phyloP scores from a whole-genome alignment of 192 early-diverging fungal species.

The Podila clonocystis region DNA sequence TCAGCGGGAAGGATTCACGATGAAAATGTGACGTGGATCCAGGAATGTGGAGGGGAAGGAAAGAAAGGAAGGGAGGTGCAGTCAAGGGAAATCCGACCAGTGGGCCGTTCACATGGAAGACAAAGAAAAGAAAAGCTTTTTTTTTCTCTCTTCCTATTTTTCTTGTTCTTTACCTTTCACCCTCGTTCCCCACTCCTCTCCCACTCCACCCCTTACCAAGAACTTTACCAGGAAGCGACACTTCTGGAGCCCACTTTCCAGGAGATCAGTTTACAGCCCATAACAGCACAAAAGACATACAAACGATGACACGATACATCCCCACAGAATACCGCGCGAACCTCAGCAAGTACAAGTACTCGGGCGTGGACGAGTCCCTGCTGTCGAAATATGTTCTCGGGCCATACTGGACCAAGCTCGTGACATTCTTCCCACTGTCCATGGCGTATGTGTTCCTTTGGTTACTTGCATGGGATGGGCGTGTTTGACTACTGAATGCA shows the following conservation, averaged over 20 bases:
- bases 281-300: not conserved
- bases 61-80: no score
- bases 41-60: not conserved
- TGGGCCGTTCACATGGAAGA: not conserved
- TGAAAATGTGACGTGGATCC: not conserved
- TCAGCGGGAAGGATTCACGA: not conserved
- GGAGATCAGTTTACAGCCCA: not conserved
- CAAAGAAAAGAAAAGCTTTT: not conserved
- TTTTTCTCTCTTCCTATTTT: not conserved
- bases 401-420: slow-evolving; percentile 88
- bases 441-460: slow-evolving; percentile 72
- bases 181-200: not conserved
- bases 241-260: no score
- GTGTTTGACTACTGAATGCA: no score
- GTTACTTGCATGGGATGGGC: not conserved
- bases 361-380: slow-evolving; percentile 85
- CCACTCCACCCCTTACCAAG: not conserved
- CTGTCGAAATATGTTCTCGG: slow-evolving; percentile 78
- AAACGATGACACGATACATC: slow-evolving; percentile 59
- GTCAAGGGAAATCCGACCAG: not conserved
- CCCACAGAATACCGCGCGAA: slow-evolving; percentile 69
- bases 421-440: slow-evolving; percentile 85
- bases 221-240: not conserved
- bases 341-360: slow-evolving; percentile 88
- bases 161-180: not conserved